A percentile compares a stretch with the other conserved stretches of the same genome.
These are phyloP conservation scores for Erysimum pusillum DNA, from an alignment of 441 rosid species.

Conservation along the genomic window DNA sequence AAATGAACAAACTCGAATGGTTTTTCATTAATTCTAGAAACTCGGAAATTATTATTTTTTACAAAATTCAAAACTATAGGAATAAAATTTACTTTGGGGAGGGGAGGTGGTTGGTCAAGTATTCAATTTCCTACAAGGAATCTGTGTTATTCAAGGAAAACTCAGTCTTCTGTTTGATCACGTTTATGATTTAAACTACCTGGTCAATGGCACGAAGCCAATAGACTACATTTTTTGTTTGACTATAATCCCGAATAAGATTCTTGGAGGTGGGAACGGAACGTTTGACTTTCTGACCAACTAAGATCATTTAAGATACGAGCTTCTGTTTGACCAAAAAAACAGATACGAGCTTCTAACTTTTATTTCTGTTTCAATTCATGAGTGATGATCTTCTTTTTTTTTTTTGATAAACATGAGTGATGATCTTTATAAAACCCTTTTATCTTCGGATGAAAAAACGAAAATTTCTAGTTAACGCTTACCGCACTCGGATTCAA, in stretches of 20 bases:
- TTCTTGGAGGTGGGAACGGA: slow-evolving; percentile 8
- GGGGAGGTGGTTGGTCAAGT: slow-evolving; percentile 16
- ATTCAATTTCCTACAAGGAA: slow-evolving; percentile 21
- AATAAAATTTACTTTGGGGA: neutral
- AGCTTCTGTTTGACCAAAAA: neutral
- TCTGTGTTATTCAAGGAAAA: neutral
- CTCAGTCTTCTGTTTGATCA: slow-evolving; percentile 30
- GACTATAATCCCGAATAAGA: slow-evolving; percentile 27
- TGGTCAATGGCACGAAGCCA: slow-evolving; percentile 30
- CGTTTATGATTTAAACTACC: slow-evolving; percentile 25
- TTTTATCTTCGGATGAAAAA: neutral
- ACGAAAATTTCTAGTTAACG: neutral
- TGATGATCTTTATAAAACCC: neutral
- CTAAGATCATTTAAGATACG: slow-evolving; percentile 9
- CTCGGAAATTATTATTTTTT: too few species aligned
- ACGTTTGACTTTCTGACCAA: slow-evolving; percentile 24
- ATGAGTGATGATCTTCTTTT: neutral
- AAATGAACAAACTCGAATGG: neutral
- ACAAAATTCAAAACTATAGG: neutral
- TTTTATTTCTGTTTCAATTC: neutral
- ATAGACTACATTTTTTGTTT: slow-evolving; percentile 28
- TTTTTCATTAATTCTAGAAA: neutral
- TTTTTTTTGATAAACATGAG: too few species aligned
- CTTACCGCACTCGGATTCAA: slow-evolving; percentile 12
- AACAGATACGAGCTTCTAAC: too few species aligned